These are phyloP conservation scores for Debaryomyces hansenii DNA, from an alignment of 805 yeast species.

Conservation along the genomic window DNA sequence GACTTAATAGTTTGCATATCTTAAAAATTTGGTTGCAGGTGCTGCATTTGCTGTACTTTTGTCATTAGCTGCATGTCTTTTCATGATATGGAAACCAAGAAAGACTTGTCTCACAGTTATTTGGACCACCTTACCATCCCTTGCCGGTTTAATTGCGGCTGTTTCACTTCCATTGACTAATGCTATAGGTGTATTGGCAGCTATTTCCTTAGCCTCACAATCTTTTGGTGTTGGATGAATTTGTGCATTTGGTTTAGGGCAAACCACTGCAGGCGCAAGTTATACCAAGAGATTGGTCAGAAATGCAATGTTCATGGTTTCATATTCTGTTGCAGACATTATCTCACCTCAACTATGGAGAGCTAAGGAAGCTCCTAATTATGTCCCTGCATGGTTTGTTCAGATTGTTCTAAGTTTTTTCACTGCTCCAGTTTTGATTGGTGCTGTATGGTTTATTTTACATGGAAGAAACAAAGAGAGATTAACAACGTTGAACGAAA, in stretches of 20 bases:
- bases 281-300: conserved; percentile 52
- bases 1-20: too few relatives aligned
- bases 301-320: conserved; percentile 45
- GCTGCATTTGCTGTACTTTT: conserved; percentile 22
- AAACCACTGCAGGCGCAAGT: conserved; percentile 33
- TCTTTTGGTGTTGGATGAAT: conserved; percentile 44
- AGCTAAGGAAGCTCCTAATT: conserved; percentile 42
- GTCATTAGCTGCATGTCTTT: conserved; percentile 33
- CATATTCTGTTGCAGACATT: conserved; percentile 49
- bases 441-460: conserved; percentile 38
- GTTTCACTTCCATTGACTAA: conserved; percentile 45
- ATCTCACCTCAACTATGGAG: conserved; percentile 60
- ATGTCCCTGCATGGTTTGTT: conserved; percentile 44
- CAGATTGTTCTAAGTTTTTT: conserved; percentile 55
- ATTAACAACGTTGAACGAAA: conserved; percentile 2
- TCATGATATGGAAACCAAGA: conserved; percentile 30
- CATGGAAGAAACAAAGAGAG: conserved; percentile 45
- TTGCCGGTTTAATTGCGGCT: conserved; percentile 47
- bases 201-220: conserved; percentile 47
- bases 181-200: conserved; percentile 42
- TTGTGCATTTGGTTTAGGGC: conserved; percentile 26
- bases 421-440: conserved; percentile 43
- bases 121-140: conserved; percentile 42
- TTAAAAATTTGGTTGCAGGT: too few relatives aligned
- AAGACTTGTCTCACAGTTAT: conserved; percentile 35